Evolutionary conservation across 202 grass and related monocot genomes (phyloP), one percentile per base, ranked within the genome.

Genomic region (Saccharum hybrid): DNA sequence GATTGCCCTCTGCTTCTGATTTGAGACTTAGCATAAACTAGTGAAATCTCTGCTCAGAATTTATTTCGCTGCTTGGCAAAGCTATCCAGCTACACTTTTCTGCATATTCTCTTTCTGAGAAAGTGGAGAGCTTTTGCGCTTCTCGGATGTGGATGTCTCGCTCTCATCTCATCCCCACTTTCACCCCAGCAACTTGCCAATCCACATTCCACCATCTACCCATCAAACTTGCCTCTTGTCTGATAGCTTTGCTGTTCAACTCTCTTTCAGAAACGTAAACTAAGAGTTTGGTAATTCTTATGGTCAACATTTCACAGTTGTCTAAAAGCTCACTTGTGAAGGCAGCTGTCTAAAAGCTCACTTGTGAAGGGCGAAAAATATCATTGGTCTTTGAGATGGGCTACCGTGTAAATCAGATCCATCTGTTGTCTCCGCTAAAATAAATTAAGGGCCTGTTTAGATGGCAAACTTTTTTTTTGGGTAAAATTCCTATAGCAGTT

Each of bases 21-120:
- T 57, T 19, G 52, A 0, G 49, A 19, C 49, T 16, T 18, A 0
- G 8, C 56, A 23, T 60, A 60, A 60, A 22, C 54, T 22, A 59
- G n/a, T 59, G 38, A 26, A 28, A 12, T 0, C 21, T 45, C 21
- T 0, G 8, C 3, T 67, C 6, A 7, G 11, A 38, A 54, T 69
- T 80, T 57, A 40, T 30, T 23, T 54, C 21, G 45, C 21, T 56
- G 33, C 14, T 80, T 54, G 34, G 33, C 71, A 66, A 40, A 33
- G 59, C 60, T 75, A 28, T 75, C 42, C 0, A 39, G 45, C 28
- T 36, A 34, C 18, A 11, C 40, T 74, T 57, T 57, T 81, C n/a
- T 64, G 71, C 56, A 72, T 88, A 66, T 66, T 86, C 68, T 83
- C 45, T 81, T 52, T 87, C 26, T 18, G 13, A n/a, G 1, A 46